Percentiles rank a stretch among this genome's conserved stretches.
Conservation (phyloP, 108 stramenopile genomes). For the Cylindrotheca closterium region DNA sequence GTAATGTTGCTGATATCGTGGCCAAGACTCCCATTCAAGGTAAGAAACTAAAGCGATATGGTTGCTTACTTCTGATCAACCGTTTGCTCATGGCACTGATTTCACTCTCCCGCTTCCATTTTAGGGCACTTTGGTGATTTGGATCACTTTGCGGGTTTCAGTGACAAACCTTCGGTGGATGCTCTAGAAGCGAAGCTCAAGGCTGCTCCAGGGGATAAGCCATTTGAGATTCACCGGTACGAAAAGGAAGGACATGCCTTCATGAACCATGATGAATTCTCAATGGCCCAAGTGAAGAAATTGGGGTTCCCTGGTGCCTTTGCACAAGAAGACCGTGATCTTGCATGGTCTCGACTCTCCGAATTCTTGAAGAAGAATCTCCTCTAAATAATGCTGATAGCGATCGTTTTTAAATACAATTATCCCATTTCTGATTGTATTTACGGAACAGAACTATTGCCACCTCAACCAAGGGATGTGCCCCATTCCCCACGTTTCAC, state of each 20-base stretch:
- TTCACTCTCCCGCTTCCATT: background rate
- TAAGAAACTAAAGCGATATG: too few species aligned
- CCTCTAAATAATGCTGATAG: background rate
- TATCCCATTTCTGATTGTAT: too few species aligned
- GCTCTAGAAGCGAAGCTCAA: slow-evolving; percentile 12
- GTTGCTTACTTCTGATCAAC: too few species aligned
- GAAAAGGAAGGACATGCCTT: slow-evolving; percentile 28
- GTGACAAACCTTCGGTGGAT: slow-evolving; percentile 20
- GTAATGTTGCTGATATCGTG: background rate
- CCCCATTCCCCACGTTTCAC: too few species aligned
- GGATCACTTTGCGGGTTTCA: slow-evolving; percentile 22
- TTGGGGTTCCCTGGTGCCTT: slow-evolving; percentile 10
- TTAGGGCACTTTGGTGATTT: slow-evolving; percentile 21
- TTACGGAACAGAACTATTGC: too few species aligned
- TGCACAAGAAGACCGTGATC: slow-evolving; percentile 1
- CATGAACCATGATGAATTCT: slow-evolving; percentile 31
- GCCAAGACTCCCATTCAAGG: slow-evolving; percentile 19
- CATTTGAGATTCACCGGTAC: slow-evolving; percentile 1
- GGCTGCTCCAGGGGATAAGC: slow-evolving; percentile 10
- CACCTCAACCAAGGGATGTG: too few species aligned
- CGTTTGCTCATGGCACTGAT: too few species aligned
- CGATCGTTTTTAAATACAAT: too few species aligned
- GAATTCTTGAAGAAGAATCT: slow-evolving; percentile 17
- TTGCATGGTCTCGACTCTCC: slow-evolving; percentile 6
- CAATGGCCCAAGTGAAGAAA: background rate